A percentile compares a stretch with the other conserved stretches of the same genome.
These are phyloP conservation scores for Exophiala alcalophila DNA, from an alignment of 2,329 filamentous ascomycete genomes.

Conservation along the genomic window DNA sequence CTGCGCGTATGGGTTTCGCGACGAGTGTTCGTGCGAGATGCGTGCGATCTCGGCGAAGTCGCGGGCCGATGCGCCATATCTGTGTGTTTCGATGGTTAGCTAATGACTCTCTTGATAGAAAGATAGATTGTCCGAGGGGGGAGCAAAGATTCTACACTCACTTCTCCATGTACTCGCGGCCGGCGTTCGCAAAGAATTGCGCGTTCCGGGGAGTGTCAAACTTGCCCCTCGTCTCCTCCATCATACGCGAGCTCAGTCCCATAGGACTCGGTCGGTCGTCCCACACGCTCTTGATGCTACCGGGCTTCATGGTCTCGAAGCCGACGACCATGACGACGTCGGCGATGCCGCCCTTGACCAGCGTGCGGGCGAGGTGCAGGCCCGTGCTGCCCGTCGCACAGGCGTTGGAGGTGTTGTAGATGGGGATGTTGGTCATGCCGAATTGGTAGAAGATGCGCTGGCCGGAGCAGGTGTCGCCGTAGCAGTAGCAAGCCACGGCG, in stretches of 20 bases:
- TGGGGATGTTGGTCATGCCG: slow-evolving; percentile 92
- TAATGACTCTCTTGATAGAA: not conserved
- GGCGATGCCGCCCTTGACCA: slow-evolving; percentile 74
- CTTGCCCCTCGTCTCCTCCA: slow-evolving; percentile 75
- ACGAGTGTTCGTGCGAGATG: slow-evolving; percentile 87
- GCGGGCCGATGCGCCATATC: slow-evolving; percentile 74
- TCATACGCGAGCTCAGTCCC: slow-evolving; percentile 69
- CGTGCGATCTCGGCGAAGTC: slow-evolving; percentile 95
- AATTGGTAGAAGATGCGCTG: slow-evolving; percentile 99
- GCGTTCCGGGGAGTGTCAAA: slow-evolving; percentile 80
- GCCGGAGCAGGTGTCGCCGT: slow-evolving; percentile 90
- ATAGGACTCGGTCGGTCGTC: slow-evolving; percentile 80
- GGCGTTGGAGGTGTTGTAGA: slow-evolving; percentile 95
- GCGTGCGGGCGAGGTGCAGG: slow-evolving; percentile 74
- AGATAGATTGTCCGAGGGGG: not conserved
- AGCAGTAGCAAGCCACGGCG: slow-evolving; percentile 93
- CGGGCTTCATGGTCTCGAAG: slow-evolving; percentile 97
- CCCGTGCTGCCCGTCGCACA: slow-evolving; percentile 92
- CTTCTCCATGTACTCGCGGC: slow-evolving; percentile 92
- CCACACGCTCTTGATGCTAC: slow-evolving; percentile 76
- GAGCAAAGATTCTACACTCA: slow-evolving; percentile 39
- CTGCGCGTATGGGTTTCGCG: slow-evolving; percentile 94
- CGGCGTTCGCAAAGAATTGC: slow-evolving; percentile 94
- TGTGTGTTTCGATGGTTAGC: slow-evolving; percentile 34
- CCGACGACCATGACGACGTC: slow-evolving; percentile 89